phyloP scores from a whole-genome alignment of 805 yeast species.

The Wickerhamomyces chaumierensis region DNA sequence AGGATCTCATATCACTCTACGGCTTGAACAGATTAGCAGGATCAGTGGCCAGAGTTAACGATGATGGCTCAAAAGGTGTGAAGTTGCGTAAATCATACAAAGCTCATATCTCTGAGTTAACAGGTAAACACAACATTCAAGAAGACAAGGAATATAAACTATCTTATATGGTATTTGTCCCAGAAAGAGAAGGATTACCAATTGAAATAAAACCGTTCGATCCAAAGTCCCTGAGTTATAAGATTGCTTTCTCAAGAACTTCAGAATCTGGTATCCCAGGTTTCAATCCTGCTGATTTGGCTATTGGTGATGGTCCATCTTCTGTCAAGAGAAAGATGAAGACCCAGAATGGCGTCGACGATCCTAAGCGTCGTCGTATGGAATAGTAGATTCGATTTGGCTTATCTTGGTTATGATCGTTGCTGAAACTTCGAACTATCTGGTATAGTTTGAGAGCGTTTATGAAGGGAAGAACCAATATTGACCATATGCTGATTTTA shows the following conservation, averaged over 20 bases:
- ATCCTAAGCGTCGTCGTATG: conserved; percentile 17
- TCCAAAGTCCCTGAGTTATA: conserved; percentile 32
- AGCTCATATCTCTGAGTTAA: conserved; percentile 78
- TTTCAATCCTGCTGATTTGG: conserved; percentile 57
- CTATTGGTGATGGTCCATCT: conserved; percentile 33
- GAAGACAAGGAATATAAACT: conserved; percentile 33
- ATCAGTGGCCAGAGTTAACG: conserved; percentile 77
- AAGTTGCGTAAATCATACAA: conserved; percentile 91
- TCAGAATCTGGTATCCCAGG: conserved; percentile 68
- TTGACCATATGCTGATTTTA: too few species aligned
- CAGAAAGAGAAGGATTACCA: conserved; percentile 24
- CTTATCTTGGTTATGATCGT: too few species aligned
- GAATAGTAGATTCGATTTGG: conserved; percentile 7
- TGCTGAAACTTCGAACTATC: background rate
- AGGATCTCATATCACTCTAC: conserved; percentile 61
- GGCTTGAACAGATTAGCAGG: conserved; percentile 56
- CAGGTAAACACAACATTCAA: conserved; percentile 59
- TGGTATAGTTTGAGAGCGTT: background rate
- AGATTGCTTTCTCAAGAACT: conserved; percentile 52
- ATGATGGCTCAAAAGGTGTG: conserved; percentile 84
- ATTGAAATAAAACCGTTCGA: conserved; percentile 39
- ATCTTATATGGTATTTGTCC: conserved; percentile 26
- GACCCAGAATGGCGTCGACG: conserved; percentile 17
- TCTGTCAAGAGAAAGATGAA: conserved; percentile 28
- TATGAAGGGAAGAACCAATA: too few species aligned